Evolutionary conservation across 345 rosid genomes (phyloP), one percentile per base, ranked within the genome.

Genomic region (Hibiscus syriacus): DNA sequence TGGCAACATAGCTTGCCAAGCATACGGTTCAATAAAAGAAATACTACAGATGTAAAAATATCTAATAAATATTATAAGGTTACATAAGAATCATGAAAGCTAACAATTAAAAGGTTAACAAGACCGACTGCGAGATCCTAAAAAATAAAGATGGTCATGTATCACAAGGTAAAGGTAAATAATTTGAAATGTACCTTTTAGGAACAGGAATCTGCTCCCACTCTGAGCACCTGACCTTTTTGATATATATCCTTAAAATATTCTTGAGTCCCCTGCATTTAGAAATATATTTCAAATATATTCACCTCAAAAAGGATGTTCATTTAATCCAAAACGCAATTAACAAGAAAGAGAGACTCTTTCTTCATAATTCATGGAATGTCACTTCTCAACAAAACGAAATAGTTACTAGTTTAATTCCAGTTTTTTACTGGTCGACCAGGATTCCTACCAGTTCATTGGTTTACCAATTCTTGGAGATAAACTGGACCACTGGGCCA

Each of bases 191-290:
- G 29, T 71, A 94, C 99, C 98, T 92, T 78, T 82, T 89, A 60
- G 99, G 99, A 56, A 94, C 85, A 5, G 82, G 86, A 73, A 92
- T 59, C 56, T 72, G 86, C 83, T 92, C 97, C 99, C 99, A 94
- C 55, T 91, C 93, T 9, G 96, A 83, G 83, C 89, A 85, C 72
- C 90, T 86, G 39, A 78, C 75, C 84, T 79, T 91, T 79, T 82
- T 94, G 34, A 94, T 72, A 60, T 87, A 85, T 76, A 94, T 74
- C 80, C 82, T 89, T 62, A 94, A 71, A 55, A 94, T 86, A 81
- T 91, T 91, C 79, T 86, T 87, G 66, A 94, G 92, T 48, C 97
- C 99, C 85, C 99, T 94, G 67, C 70, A 80, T 61, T 66, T 30
- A 65, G 45, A 73, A 71, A 65, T 29, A 12, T 39, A 67, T 48